Evolutionary conservation across 495 filamentous ascomycete species (phyloP), one percentile per base, ranked within the genome.

Genomic region (Glutinoglossum americanum): DNA sequence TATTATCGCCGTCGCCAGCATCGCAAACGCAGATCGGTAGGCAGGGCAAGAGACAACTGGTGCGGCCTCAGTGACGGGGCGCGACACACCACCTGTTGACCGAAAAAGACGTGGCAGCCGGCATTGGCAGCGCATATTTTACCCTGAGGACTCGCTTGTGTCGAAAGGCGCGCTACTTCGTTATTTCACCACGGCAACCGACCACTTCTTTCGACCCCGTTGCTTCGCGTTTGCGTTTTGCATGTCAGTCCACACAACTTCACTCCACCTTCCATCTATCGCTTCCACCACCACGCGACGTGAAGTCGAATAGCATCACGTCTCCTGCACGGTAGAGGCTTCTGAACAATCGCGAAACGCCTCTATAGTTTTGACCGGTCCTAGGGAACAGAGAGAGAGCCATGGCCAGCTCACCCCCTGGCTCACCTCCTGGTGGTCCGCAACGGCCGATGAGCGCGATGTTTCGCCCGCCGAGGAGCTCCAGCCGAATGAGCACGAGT

Each of bases 401-500:
- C 62, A 80, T 80, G 77, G 73, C 74, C 61, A 70, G 69, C 62
- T 78, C 77, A 65, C 76, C 76, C 66, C 76, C 77, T 62, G 69
- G 67, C 37, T 81, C 80, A 61, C 79, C 80, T 45, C 67, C 78
- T 58, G 71, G 70, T 57, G 70, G 78, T 55, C 75, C 77, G 66
- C 65, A 65, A 60, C 81, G 89, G 65, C 89, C 89, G 44, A 74
- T 89, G 78, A 94, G 87, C 71, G 85, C 83, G 63, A 79, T 94
- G 71, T 81, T 93, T 66, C 81, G 86, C 49, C 78, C 87, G 49
- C 76, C 82, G 55, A 76, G 89, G 62, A 94, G 87, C 68, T 84
- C 75, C 62, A 96, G 89, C 75, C 86, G 92, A 60, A 74, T 96
- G 77, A 95, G 89, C 67, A 82, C 85, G 73, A 80, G 79, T 65